Base-by-base conservation (phyloP, 176 grass and related monocot genomes). In the Coix lacrymajobi region DNA sequence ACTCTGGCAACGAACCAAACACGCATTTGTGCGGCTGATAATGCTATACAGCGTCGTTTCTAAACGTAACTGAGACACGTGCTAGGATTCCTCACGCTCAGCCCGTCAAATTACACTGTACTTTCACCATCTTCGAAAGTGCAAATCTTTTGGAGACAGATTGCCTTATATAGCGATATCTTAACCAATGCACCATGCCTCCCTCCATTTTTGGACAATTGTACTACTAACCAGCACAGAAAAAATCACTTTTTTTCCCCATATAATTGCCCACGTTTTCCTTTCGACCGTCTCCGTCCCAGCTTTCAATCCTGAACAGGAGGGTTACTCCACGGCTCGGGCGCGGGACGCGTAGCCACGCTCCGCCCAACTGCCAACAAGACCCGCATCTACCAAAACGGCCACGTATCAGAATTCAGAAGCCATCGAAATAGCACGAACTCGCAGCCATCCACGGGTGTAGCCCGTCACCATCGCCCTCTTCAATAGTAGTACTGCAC, bases 301-400 rank as follows among this genome's bases (percentile, higher is more conserved):
- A 68, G 19, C 41, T 83, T 25, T 65, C 73, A 54, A 68, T 36
- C 48, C 64, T 24, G 79, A 72, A 10, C 56, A 66, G 33, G 20
- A n/a, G n/a, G n/a, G n/a, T n/a, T n/a, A 3, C 29, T 7, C 32
- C 37, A 12, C 13, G 49, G 19, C 49, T 52, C 49, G 7, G 2
- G 1, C 48, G 17, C 48, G 17, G 7, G 2, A 6, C 48, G 17
- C 48, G 17, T 48, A 48, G 45, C 46, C 46, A 6, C 8, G 28
- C 29, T 60, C 57, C 67, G 37, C 57, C 63, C 69, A 85, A 62
- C 82, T 25, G 81, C 76, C 76, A 80, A 48, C 87, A 36, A 12
- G 79, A 3, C 32, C n/a, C 11, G 28, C 76, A 66, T 64, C 69
- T 19, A 58, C 14, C 86, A 36, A 65, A 41, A 25, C 45, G 37